A percentile compares a stretch with the other conserved stretches of the same genome.
phyloP scores from a whole-genome alignment of 768 basidiomycete species.

The Pholiota conissans region DNA sequence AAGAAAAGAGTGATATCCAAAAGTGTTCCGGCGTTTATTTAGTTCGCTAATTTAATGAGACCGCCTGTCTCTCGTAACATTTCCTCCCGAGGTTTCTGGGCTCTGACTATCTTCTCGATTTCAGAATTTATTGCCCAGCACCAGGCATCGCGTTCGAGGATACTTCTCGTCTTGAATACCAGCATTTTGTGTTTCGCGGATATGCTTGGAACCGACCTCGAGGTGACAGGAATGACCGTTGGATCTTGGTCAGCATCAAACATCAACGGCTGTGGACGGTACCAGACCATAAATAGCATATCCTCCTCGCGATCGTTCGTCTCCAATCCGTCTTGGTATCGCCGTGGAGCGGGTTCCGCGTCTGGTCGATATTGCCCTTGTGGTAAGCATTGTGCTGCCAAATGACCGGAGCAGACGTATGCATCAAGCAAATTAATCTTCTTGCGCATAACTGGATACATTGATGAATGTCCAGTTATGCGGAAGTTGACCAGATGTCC shows the following conservation, averaged over 20 bases:
- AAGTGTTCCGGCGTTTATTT: neutral
- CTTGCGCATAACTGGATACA: conserved; percentile 57
- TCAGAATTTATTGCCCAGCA: conserved; percentile 91
- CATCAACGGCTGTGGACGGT: conserved; percentile 41
- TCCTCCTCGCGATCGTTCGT: conserved; percentile 87
- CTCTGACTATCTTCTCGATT: conserved; percentile 77
- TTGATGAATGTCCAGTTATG: conserved; percentile 53
- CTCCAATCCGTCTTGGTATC: conserved; percentile 90
- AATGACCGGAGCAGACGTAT: conserved; percentile 86
- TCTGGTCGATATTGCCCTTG: conserved; percentile 63
- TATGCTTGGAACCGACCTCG: conserved; percentile 44
- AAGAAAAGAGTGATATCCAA: neutral
- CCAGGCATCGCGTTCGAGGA: conserved; percentile 91
- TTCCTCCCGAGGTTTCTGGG: conserved; percentile 62
- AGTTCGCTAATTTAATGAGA: conserved; percentile 36
- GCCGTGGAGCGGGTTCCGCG: conserved; percentile 53
- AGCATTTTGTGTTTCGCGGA: conserved; percentile 59
- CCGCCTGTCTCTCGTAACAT: conserved; percentile 65
- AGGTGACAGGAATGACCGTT: conserved; percentile 25
- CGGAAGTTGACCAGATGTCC: conserved; percentile 76
- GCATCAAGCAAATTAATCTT: conserved; percentile 68
- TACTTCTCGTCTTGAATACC: conserved; percentile 75
- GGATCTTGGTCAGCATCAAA: conserved; percentile 27
- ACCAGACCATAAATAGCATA: conserved; percentile 81
- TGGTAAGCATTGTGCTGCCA: conserved; percentile 68